phyloP scores from a whole-genome alignment of 768 basidiomycete species.

The Trametopsis cervina region DNA sequence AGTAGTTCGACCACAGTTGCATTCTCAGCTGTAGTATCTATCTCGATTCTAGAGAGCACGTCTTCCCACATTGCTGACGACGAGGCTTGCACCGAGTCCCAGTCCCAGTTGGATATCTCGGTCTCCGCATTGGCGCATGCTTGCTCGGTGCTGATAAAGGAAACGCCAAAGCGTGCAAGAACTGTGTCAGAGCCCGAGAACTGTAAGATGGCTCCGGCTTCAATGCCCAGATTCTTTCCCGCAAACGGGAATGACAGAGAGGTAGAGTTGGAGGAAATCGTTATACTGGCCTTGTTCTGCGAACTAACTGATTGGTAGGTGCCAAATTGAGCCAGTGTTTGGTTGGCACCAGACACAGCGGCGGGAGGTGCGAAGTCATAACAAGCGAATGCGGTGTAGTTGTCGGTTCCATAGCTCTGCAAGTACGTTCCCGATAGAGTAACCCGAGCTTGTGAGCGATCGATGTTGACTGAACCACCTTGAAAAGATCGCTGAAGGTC shows the following conservation, averaged over 20 bases:
- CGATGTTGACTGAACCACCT: constrained; percentile 29
- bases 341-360: constrained; percentile 8
- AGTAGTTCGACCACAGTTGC: constrained; percentile 36
- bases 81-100: constrained; percentile 32
- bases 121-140: constrained; percentile 21
- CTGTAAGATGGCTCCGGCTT: constrained; percentile 39
- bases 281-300: constrained; percentile 27
- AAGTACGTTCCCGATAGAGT: constrained; percentile 37
- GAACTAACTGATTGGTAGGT: constrained; percentile 33
- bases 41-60: constrained; percentile 31
- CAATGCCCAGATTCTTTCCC: constrained; percentile 29
- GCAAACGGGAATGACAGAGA: constrained; percentile 33
- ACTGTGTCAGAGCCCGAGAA: constrained; percentile 26
- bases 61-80: constrained; percentile 37
- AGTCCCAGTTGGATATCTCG: constrained; percentile 33
- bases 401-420: constrained; percentile 43
- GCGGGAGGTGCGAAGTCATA: constrained; percentile 36
- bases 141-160: constrained; percentile 18
- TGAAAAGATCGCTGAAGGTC: constrained; percentile 39
- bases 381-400: constrained; percentile 43
- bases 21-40: constrained; percentile 32
- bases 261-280: constrained; percentile 27
- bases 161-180: constrained; percentile 23
- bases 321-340: constrained; percentile 27
- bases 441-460: constrained; percentile 27